These are phyloP conservation scores for Penicillium rolfsii DNA, from an alignment of 2,329 filamentous ascomycete species.

Conservation along the genomic window DNA sequence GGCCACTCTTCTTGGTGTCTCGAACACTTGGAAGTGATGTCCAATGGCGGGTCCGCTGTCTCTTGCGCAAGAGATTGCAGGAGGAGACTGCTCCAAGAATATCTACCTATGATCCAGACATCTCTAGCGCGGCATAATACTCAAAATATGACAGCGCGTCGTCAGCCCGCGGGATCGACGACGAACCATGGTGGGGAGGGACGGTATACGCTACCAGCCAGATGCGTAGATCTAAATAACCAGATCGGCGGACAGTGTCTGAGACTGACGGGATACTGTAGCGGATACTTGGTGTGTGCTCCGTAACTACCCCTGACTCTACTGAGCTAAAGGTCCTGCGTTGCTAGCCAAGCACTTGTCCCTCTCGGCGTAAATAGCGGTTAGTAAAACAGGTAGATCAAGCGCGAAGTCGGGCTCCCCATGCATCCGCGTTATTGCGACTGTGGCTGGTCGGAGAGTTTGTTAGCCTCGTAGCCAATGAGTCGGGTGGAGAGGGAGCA, in stretches of 20 bases:
- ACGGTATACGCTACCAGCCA: constrained; percentile 2
- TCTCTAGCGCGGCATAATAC: not conserved
- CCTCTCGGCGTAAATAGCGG: not conserved
- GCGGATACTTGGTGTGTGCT: not conserved
- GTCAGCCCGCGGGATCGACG: constrained; percentile 22
- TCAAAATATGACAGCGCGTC: constrained; percentile 23
- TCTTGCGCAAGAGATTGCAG: constrained; percentile 14
- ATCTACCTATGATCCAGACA: not conserved
- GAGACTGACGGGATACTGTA: not conserved
- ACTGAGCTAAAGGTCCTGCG: no score
- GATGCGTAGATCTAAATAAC: constrained; percentile 18
- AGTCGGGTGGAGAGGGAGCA: not conserved
- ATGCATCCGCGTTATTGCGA: not conserved
- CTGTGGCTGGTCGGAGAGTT: constrained; percentile 3
- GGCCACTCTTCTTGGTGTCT: not conserved
- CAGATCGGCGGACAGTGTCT: constrained; percentile 10
- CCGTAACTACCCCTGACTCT: constrained; percentile 8
- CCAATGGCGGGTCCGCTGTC: not conserved
- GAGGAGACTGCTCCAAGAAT: constrained; percentile 5
- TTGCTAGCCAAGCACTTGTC: not conserved
- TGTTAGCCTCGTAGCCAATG: constrained; percentile 1
- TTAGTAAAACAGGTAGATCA: constrained; percentile 3
- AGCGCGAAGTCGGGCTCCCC: constrained; percentile 8
- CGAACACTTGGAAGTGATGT: not conserved
- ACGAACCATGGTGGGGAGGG: constrained; percentile 25